Base-by-base conservation (phyloP, 352 stramenopile species). In the Phytopythium montanum region DNA sequence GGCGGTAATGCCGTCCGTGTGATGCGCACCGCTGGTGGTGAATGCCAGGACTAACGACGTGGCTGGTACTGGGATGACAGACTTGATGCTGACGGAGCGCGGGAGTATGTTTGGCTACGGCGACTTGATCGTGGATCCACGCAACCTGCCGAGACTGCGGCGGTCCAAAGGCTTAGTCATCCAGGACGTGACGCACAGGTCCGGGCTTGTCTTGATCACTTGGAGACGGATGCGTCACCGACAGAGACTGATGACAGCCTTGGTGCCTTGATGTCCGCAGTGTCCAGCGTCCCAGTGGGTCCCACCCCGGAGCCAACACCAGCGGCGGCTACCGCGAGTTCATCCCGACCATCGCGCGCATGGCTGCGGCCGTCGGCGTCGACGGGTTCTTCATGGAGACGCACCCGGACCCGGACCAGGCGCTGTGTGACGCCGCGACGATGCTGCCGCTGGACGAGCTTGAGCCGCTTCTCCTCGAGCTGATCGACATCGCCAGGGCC, bases 321-420 rank as follows among this genome's bases (percentile, higher is more conserved):
- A 92, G 81, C 34, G 70, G 75, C 13, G 85, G 86, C 7, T 75
- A 94, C 59, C 79, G 73, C n/a, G 83, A 92, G 54, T 90, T 88
- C 61, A 92, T 92, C 62, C 73, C 87, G 38, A 92, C 86, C 7
- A 95, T 96, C 53, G 85, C 87, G 8, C 77, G 82, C 50, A 87
- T 94, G 77, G 86, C 87, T 7, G 84, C 84, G 2, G 87, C 87
- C 9, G 85, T 94, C 12, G 87, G 88, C 31, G 87, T 94, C n/a
- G 76, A 95, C 54, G 88, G 87, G 3, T 90, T 96, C 58, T 96
- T 96, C 72, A 79, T 96, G 52, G 87, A 95, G 68, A 95, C 86
- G n/a, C 82, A 95, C 48, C 84, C 86, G n/a, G 64, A 90, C 29
- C 84, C 82, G 18, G 66, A 64, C 4, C 61, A 63, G 2, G 86